Base-by-base conservation (phyloP, 225 moss, liverwort and hornwort species). In the Bryoerythrophyllum caledonicum region DNA sequence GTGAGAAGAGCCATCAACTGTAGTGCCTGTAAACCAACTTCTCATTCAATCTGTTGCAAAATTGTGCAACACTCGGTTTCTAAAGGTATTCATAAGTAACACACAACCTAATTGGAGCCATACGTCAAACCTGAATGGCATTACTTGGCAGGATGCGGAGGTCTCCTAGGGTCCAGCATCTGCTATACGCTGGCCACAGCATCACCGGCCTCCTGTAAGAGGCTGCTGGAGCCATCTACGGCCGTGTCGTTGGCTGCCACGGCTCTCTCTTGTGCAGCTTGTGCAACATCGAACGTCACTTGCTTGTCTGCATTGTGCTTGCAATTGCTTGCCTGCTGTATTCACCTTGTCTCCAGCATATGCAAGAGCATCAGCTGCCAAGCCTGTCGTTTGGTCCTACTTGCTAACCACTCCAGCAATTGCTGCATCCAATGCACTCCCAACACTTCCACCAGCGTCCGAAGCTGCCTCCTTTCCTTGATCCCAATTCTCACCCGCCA, bases 311-410 rank as follows among this genome's bases (percentile, higher is more conserved):
- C 30, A 30, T 30, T 30, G 30, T 30, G 4, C 30, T 30, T n/a
- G n/a, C n/a, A n/a, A n/a, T n/a, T n/a, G n/a, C n/a, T n/a, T n/a
- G n/a, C 23, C 35, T 23, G 70, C 55, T 13, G 21, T 35, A 10
- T 10, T 27, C 20, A 55, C 57, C 17, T 44, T 25, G 26, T 26
- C 44, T 44, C 51, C 48, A 26, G 20, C 70, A 54, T 56, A 34
- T 23, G 16, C 70, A 38, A 24, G 14, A 70, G 70, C 70, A 32
- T 57, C 70, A 56, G 25, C 55, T 24, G 63, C 63, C 40, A 64
- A 64, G 13, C 11, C 21, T 40, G 37, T 64, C 40, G 63, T 13
- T 64, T 41, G 63, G 40, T 40, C 38, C 63, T 38, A 38, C 63
- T 63, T 63, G 63, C 34, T 63, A 38, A 11, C 38, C 37, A 23